These are phyloP conservation scores for Hypoxylon sp. DNA, from an alignment of 2,329 filamentous ascomycete genomes.

Conservation along the genomic window DNA sequence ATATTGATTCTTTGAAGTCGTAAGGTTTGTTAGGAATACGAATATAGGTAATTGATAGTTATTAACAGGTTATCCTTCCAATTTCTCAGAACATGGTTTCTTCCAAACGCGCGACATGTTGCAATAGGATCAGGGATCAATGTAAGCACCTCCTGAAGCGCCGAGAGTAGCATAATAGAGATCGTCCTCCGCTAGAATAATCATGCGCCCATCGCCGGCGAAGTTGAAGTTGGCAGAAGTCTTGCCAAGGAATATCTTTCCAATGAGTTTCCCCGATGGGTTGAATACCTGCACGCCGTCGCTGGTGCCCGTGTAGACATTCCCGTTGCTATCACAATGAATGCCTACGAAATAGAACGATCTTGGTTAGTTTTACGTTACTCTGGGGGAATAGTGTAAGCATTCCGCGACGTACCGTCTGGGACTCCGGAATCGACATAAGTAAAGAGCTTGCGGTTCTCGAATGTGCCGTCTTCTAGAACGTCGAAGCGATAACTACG, in stretches of 20 bases:
- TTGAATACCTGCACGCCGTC: slow-evolving; percentile 66
- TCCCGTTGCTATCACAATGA: slow-evolving; percentile 66
- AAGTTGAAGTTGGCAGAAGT: slow-evolving; percentile 64
- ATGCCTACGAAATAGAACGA: slow-evolving; percentile 59
- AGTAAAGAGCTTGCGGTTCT: slow-evolving; percentile 67
- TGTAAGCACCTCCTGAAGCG: slow-evolving; percentile 44
- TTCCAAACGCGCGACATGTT: neutral
- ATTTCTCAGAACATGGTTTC: neutral
- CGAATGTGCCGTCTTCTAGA: slow-evolving; percentile 59
- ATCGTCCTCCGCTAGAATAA: slow-evolving; percentile 58
- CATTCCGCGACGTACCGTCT: slow-evolving; percentile 61
- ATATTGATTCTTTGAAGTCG: slow-evolving; percentile 57
- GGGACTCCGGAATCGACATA: slow-evolving; percentile 66
- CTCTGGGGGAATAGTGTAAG: neutral
- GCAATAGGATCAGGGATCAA: slow-evolving; percentile 9
- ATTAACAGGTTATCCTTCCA: neutral
- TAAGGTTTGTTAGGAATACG: slow-evolving; percentile 12
- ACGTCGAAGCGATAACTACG: slow-evolving; percentile 62
- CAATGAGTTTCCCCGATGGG: slow-evolving; percentile 61
- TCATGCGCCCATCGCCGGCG: slow-evolving; percentile 56
- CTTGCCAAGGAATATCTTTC: slow-evolving; percentile 68
- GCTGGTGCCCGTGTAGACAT: slow-evolving; percentile 66
- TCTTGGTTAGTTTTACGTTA: neutral
- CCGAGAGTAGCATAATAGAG: slow-evolving; percentile 56
- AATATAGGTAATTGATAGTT: slow-evolving; percentile 2